Base-by-base conservation (phyloP, 441 rosid genomes). In the Corymbia calophylla region DNA sequence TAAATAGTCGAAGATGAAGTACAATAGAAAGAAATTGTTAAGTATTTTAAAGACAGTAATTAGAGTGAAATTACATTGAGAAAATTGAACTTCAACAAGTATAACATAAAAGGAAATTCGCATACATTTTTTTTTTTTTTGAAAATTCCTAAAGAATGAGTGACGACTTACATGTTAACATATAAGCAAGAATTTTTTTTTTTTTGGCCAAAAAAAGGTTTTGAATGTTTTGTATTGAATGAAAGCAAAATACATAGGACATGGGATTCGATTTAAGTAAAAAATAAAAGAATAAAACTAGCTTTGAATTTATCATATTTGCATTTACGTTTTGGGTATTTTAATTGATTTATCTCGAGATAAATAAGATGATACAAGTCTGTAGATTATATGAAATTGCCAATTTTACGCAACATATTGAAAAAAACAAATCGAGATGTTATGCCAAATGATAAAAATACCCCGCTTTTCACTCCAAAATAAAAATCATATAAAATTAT, bases 191-290 rank as follows among this genome's bases (percentile, higher is more conserved):
- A 55, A 21, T 0, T 19, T 19, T 19, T 53, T 19, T n/a, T 3
- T 55, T 19, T 39, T 39, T 5, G 5, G 58, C 5, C 25, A 55
- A 55, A 16, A 55, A 55, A 19, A 55, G 58, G 25, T 55, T 2
- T 55, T 25, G 15, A 8, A 55, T 55, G 58, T 55, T 55, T 55
- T 5, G 23, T 55, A 55, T 55, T 55, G 21, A 68, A 31, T 17
- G 19, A 8, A 14, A 68, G 31, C 29, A 68, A 17, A 68, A 66
- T 1, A 12, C 0, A 0, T 0, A 1, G 0, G 77, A 31, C 19
- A 68, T 32, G 19, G 8, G 44, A 68, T 68, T 68, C 6, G 19
- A 7, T 8, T 16, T 19, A 66, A 66, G 23, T 66, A 5, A 32
- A 66, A 66, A 66, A 16, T 16, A 66, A 16, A 66, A 19, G 44